phyloP scores from a whole-genome alignment of 257 asterid species.

The Capsicum pubescens region DNA sequence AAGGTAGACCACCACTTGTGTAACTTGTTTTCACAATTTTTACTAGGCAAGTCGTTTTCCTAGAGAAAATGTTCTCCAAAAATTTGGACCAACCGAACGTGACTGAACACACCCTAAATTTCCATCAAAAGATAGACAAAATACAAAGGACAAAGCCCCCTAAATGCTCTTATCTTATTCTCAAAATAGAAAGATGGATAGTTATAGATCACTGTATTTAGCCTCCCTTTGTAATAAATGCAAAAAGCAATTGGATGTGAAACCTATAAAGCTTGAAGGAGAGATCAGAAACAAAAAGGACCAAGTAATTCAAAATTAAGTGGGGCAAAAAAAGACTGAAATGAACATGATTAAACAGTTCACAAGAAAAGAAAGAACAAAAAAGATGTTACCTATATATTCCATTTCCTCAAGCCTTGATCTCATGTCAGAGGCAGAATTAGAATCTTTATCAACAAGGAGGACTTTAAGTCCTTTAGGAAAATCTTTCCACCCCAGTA shows the following conservation, averaged over 20 bases:
- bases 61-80: no score
- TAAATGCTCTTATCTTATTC: not conserved
- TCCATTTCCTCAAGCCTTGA: conserved; percentile 52
- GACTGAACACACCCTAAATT: not conserved
- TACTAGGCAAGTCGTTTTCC: no score
- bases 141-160: not conserved
- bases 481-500: conserved; percentile 57
- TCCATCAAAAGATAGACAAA: conserved; percentile 19
- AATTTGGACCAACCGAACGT: no score
- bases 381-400: conserved; percentile 41
- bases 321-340: not conserved
- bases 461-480: conserved; percentile 61
- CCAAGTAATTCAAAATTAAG: not conserved
- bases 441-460: conserved; percentile 44
- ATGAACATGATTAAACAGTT: no score
- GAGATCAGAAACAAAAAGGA: not conserved
- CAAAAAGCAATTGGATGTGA: not conserved
- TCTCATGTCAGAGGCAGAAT: conserved; percentile 44
- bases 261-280: not conserved
- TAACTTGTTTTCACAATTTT: no score
- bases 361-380: no score
- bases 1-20: no score
- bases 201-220: not conserved
- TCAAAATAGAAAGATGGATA: conserved; percentile 1
- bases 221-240: not conserved